Percentiles rank a stretch among this genome's conserved stretches.
Conservation (phyloP, 805 yeast genomes). For the Wickerhamiella galacta region DNA sequence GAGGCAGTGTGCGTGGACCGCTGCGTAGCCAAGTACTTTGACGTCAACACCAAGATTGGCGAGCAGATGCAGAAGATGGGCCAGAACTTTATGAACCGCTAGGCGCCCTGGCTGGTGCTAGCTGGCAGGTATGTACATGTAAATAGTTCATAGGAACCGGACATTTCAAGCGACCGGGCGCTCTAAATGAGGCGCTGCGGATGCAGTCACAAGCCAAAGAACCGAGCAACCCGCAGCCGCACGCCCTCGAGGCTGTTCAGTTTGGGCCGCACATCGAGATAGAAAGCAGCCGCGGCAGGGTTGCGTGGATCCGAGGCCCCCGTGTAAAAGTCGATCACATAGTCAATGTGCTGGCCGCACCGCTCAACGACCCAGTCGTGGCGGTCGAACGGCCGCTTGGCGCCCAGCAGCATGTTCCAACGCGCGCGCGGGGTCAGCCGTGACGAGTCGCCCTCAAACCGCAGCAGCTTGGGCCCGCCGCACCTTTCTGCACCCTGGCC, state of each 20-base stretch:
- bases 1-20: slow-evolving; percentile 85
- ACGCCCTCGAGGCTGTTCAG: slow-evolving; percentile 67
- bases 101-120: no score
- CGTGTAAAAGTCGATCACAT: slow-evolving; percentile 81
- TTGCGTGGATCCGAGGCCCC: slow-evolving; percentile 33
- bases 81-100: slow-evolving; percentile 12
- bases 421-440: slow-evolving; percentile 81
- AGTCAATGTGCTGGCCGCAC: slow-evolving; percentile 70
- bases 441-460: slow-evolving; percentile 78
- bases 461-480: slow-evolving; percentile 72
- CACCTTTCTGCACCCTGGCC: slow-evolving; percentile 27
- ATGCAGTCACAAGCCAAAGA: slow-evolving; percentile 30
- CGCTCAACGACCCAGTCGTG: slow-evolving; percentile 88
- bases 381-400: slow-evolving; percentile 76
- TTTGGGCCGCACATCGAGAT: slow-evolving; percentile 84
- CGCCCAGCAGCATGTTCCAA: slow-evolving; percentile 45
- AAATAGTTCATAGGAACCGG: no score
- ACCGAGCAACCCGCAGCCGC: slow-evolving; percentile 44
- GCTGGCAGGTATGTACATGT: no score
- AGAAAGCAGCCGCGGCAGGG: slow-evolving; percentile 43
- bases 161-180: no score
- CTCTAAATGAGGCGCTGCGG: background rate
- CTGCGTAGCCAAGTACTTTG: slow-evolving; percentile 91
- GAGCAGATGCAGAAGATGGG: slow-evolving; percentile 31
- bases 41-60: slow-evolving; percentile 86